Conservation (phyloP, 2,329 filamentous ascomycete genomes). For the Corinectria fuckeliana region DNA sequence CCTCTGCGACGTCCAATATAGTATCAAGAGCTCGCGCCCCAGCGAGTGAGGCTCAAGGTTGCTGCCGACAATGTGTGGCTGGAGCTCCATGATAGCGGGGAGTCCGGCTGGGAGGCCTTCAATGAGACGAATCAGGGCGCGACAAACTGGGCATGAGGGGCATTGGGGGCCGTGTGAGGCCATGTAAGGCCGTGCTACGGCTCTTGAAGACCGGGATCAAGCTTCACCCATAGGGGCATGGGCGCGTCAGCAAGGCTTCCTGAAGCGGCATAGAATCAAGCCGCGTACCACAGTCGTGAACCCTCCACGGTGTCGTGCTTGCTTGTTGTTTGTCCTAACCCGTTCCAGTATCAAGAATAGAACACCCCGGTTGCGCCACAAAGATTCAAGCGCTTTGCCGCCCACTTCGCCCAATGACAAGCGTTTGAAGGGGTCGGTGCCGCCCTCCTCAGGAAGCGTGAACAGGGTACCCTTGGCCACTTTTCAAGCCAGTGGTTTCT, state of each 20-base stretch:
- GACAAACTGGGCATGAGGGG: background rate
- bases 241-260: slow-evolving; percentile 29
- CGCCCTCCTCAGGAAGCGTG: background rate
- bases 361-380: slow-evolving; percentile 14
- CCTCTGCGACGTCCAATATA: slow-evolving; percentile 21
- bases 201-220: slow-evolving; percentile 3
- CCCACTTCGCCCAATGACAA: slow-evolving; percentile 1
- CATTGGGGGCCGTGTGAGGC: slow-evolving; percentile 6
- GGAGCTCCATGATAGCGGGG: slow-evolving; percentile 33
- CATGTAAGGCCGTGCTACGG: slow-evolving; percentile 29
- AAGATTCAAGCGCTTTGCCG: slow-evolving; percentile 6
- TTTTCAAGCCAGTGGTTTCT: background rate
- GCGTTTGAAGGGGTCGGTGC: background rate
- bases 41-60: slow-evolving; percentile 15
- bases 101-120: slow-evolving; percentile 37
- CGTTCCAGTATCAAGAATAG: slow-evolving; percentile 26
- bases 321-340: slow-evolving; percentile 6
- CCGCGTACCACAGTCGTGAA: slow-evolving; percentile 7
- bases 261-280: slow-evolving; percentile 27
- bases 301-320: slow-evolving; percentile 2
- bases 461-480: background rate
- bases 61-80: slow-evolving; percentile 31
- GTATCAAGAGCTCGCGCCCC: slow-evolving; percentile 20
- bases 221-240: background rate
- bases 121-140: slow-evolving; percentile 25